A percentile compares a stretch with the other conserved stretches of the same genome.
Conservation (phyloP, 2,329 filamentous ascomycete species). For the Colletotrichum ledebouriae region DNA sequence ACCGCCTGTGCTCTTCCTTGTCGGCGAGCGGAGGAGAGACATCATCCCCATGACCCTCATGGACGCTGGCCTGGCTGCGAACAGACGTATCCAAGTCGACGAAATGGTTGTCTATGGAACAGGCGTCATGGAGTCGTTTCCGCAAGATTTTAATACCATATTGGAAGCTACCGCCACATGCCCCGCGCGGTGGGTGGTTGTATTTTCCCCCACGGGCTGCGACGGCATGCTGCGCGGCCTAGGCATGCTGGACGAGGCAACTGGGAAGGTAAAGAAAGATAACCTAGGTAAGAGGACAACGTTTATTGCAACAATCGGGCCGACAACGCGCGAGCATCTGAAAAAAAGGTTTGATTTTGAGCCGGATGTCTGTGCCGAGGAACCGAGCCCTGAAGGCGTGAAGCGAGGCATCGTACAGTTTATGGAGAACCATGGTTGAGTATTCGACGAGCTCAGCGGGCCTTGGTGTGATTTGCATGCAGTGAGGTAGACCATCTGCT, state of each 20-base stretch:
- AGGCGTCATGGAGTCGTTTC: slow-evolving; percentile 83
- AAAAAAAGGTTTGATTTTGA: slow-evolving; percentile 73
- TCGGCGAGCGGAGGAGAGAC: slow-evolving; percentile 90
- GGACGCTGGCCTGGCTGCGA: slow-evolving; percentile 62
- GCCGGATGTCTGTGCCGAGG: slow-evolving; percentile 84
- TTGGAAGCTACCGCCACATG: slow-evolving; percentile 61
- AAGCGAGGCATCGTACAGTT: slow-evolving; percentile 73
- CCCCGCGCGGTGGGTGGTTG: slow-evolving; percentile 76
- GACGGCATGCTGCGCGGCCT: slow-evolving; percentile 70
- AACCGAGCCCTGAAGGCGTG: slow-evolving; percentile 86
- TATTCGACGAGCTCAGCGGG: too few relatives aligned
- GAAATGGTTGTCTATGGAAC: slow-evolving; percentile 92
- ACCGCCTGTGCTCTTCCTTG: slow-evolving; percentile 83
- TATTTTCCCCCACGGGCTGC: slow-evolving; percentile 78
- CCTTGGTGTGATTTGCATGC: too few relatives aligned
- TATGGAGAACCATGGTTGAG: slow-evolving; percentile 38
- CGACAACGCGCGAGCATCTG: slow-evolving; percentile 87
- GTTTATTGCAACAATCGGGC: slow-evolving; percentile 89
- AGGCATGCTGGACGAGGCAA: slow-evolving; percentile 62
- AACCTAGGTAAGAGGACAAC: slow-evolving; percentile 57
- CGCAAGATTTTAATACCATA: slow-evolving; percentile 69
- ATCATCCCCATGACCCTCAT: slow-evolving; percentile 88
- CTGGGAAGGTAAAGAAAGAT: slow-evolving; percentile 53
- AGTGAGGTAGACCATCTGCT: too few relatives aligned
- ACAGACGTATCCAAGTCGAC: slow-evolving; percentile 73